A percentile compares a stretch with the other conserved stretches of the same genome.
Evolutionary conservation across 1,284 basidiomycete genomes (phyloP).

Genomic region (Sporisorium scitamineum): DNA sequence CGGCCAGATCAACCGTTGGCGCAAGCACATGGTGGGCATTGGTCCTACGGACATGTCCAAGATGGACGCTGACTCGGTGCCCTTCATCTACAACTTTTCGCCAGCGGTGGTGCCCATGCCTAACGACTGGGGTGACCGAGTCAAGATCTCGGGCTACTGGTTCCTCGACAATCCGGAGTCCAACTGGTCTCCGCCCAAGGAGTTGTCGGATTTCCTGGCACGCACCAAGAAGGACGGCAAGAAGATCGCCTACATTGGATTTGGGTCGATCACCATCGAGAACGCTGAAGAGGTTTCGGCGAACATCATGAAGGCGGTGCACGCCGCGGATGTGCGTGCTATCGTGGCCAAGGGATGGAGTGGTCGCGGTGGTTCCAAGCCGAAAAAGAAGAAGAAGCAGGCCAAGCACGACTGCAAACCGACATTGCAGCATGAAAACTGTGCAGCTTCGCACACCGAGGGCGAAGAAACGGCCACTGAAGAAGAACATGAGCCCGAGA

Average conservation of each 20-base stretch:
- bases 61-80: slow-evolving; percentile 50
- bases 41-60: slow-evolving; percentile 47
- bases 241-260: slow-evolving; percentile 66
- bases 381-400: slow-evolving; percentile 35
- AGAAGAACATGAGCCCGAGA: slow-evolving; percentile 53
- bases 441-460: slow-evolving; percentile 11
- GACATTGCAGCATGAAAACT: slow-evolving; percentile 4
- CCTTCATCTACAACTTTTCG: slow-evolving; percentile 67
- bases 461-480: slow-evolving; percentile 32
- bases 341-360: slow-evolving; percentile 68
- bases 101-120: slow-evolving; percentile 62
- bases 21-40: slow-evolving; percentile 58
- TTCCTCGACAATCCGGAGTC: slow-evolving; percentile 70
- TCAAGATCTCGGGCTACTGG: slow-evolving; percentile 65
- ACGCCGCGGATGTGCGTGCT: slow-evolving; percentile 57
- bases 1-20: slow-evolving; percentile 64
- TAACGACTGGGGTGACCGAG: slow-evolving; percentile 60
- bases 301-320: slow-evolving; percentile 58
- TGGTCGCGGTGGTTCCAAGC: slow-evolving; percentile 43
- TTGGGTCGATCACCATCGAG: slow-evolving; percentile 70
- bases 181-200: slow-evolving; percentile 75
- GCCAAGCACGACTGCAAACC: background rate
- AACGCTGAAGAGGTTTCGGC: slow-evolving; percentile 66
- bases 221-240: slow-evolving; percentile 75
- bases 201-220: slow-evolving; percentile 74